Base-by-base conservation (phyloP, 2,329 filamentous ascomycete species). In the Alternaria arborescens region DNA sequence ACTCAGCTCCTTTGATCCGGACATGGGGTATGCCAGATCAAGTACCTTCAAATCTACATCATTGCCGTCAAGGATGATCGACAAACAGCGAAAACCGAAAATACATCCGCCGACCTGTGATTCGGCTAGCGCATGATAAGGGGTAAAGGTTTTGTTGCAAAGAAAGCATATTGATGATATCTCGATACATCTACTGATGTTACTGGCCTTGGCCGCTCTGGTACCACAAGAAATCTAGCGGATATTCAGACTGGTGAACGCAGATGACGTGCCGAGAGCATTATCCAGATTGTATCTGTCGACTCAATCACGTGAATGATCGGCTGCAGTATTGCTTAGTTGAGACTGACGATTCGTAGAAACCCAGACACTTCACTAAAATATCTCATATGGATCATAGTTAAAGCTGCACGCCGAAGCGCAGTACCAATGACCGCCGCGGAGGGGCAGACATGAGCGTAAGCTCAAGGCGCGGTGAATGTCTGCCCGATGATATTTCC, bases 161-260 rank as follows among this genome's bases (percentile, higher is more conserved):
- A 57, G 38, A 20, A 51, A 51, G 46, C 54, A 52, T 20, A 22
- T 41, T 20, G 46, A 26, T 14, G 54, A 41, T 14, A 57, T 28
- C 11, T 42, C 22, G 26, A 57, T 38, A 43, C 43, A 38, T 51
- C 46, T 57, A 38, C 44, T 44, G 20, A 38, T 42, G 46, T 57
- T 43, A 40, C 38, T 28, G 22, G 46, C 6, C 54, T 36, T 57
- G 38, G n/a, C 20, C 16, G 38, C 11, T 24, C 20, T 28, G 12
- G 32, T 30, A 41, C 20, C 32, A 32, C 16, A 14, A 16, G 43
- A 12, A 8, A 10, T 6, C n/a, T 34, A 24, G 16, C n/a, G 30
- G 11, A 47, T 10, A 16, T 22, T 18, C 11, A 14, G 30, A 28
- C 32, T 32, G 30, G 43, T 16, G 18, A n/a, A 14, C n/a, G 30